Evolutionary conservation across 805 yeast genomes (phyloP), one percentile per base, ranked within the genome.

Genomic region (Candida vaughaniae): DNA sequence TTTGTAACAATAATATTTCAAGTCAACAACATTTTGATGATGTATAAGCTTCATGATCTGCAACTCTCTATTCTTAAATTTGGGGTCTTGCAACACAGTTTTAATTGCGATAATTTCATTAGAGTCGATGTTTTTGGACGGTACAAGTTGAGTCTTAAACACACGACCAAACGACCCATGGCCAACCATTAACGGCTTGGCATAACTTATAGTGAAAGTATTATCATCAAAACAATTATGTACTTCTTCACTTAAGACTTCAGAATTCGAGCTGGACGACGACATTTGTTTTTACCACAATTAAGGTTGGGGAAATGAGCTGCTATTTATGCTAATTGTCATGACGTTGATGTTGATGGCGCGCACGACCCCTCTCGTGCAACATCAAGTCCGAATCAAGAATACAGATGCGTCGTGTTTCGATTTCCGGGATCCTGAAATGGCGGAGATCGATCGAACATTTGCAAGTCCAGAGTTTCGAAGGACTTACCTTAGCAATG

Each of bases 121-220:
- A 16, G 83, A 73, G 10, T 20, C 93, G 28, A 79, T 75, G 49
- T 82, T 85, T 41, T 83, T 79, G 17, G 83, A 72, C 43, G 39
- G 35, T 11, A 76, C 55, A 26, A 93, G 69, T 39, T 77, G 79
- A 5, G 96, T 88, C 48, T 86, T 93, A 57, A 87, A 89, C 14
- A 93, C 99, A 25, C 88, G 90, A 2, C 99, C 99, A 66, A 93
- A 93, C n/a, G 97, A 90, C 6, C 99, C 99, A 61, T 87, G 95
- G n/a, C 99, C 99, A 29, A 91, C 93, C 74, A 90, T 89, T 47
- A 85, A 83, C 26, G 86, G 77, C 51, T 82, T 87, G 12, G 90
- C 82, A 64, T 86, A 88, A 31, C 80, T 77, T 38, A 91, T 74
- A 35, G 77, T 74, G 35, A 70, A 67, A 22, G 68, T 52, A 45